Evolutionary conservation across 495 filamentous ascomycete species (phyloP), one percentile per base, ranked within the genome.

Genomic region (Aspergillus hancockii): DNA sequence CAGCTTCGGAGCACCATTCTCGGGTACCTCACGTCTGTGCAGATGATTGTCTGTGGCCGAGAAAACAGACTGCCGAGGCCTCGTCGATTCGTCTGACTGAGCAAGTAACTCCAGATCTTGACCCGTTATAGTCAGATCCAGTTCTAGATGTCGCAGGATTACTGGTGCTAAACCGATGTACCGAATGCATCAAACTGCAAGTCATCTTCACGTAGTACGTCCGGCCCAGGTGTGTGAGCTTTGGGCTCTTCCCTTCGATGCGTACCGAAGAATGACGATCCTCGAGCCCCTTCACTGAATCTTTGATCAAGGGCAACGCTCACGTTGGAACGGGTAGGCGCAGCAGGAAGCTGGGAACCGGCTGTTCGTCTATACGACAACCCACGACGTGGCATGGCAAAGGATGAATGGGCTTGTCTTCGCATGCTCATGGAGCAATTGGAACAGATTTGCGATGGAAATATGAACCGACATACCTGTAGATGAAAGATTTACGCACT

Each of bases 181-280:
- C 83, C 81, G 67, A 83, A 83, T 4, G 72, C 75, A 75, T 84
- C 81, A 21, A 79, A 67, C 32, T 75, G 54, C 55, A 65, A 25
- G 21, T 68, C 67, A 5, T 68, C 69, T 47, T 70, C 66, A 21
- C 13, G 51, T 45, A 57, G 52, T 7, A 51, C 43, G 23, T 36
- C 30, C 1, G 52, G 32, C 4, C 46, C 43, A 22, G 53, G 13
- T 0, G 18, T 28, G 14, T 58, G 45, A 18, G 54, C 23, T 43
- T 16, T 8, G 28, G 34, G 12, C 8, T 23, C 51, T 23, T 54
- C 74, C 49, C 43, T 40, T 52, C 22, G 41, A 25, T 49, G 45
- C 25, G 55, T 61, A 41, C 25, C 59, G 18, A 55, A 53, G 9
- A 59, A 50, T 5, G 51, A 46, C 53, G 59, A 52, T 16, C 47